Conservation (phyloP, 2,329 filamentous ascomycete species). For the Claviceps spartinae region DNA sequence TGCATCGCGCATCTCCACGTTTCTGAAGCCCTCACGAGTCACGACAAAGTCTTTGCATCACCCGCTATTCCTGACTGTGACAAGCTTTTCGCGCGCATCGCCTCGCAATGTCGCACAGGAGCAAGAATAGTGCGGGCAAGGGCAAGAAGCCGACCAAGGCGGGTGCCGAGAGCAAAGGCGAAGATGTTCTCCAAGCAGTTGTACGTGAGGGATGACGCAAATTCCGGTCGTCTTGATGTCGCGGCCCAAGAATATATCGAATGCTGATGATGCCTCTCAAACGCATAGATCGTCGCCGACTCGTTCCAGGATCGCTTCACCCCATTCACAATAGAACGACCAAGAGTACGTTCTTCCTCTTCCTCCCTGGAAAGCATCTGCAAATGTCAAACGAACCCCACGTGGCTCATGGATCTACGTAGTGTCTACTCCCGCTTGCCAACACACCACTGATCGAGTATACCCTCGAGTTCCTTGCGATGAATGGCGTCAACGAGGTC, state of each 20-base stretch:
- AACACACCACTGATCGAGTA: slow-evolving; percentile 96
- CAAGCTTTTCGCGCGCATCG: background rate
- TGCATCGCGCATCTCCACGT: too few relatives aligned
- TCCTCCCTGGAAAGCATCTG: background rate
- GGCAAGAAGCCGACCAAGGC: slow-evolving; percentile 39
- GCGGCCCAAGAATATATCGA: background rate
- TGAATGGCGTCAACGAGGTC: slow-evolving; percentile 88
- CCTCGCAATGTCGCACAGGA: slow-evolving; percentile 31
- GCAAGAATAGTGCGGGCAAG: slow-evolving; percentile 29
- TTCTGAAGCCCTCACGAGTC: background rate
- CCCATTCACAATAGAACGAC: slow-evolving; percentile 78
- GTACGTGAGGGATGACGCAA: slow-evolving; percentile 25
- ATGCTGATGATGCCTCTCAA: slow-evolving; percentile 10
- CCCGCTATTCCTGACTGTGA: background rate
- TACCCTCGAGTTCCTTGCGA: slow-evolving; percentile 88
- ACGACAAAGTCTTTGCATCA: background rate
- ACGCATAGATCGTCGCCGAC: slow-evolving; percentile 66
- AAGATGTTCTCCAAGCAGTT: slow-evolving; percentile 45
- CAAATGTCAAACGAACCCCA: too few relatives aligned
- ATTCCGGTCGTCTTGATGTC: background rate
- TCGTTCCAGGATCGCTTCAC: slow-evolving; percentile 86
- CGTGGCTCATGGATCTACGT: slow-evolving; percentile 2
- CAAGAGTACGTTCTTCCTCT: slow-evolving; percentile 45
- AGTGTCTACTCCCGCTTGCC: slow-evolving; percentile 87
- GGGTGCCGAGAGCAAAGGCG: slow-evolving; percentile 39